Evolutionary conservation across 306 rosid species (phyloP), one percentile per base, ranked within the genome.

Genomic region (Glycine tomentella): DNA sequence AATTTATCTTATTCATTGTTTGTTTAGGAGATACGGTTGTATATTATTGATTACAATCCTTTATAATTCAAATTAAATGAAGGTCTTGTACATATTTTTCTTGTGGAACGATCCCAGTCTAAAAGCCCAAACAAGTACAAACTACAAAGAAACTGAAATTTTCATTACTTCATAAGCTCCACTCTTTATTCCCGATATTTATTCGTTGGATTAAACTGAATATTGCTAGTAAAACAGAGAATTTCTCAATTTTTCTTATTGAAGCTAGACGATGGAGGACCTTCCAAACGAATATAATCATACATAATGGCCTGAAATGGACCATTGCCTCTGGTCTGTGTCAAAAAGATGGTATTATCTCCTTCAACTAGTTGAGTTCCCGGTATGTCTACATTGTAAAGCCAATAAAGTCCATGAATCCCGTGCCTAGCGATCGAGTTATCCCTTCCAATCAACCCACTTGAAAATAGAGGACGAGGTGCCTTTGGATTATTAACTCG

Each of bases 351-450:
- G 33, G 85, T 83, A 51, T 93, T 95, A 8, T 91, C 93, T 82
- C 98, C 98, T 88, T 77, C 87, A 49, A 89, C 87, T 11, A 93
- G 88, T 68, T 72, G 87, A 65, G 81, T 46, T 13, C 86, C 84
- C 0, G 77, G 20, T 65, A 95, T 69, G 20, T 78, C 85, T n/a
- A 88, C 93, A 67, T 50, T 87, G 86, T 42, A 93, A 48, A 89
- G 84, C 98, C 98, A 88, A 53, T 91, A 84, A 34, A 95, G 93
- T 4, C 99, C 99, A 73, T 95, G 98, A 74, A 90, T 91, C 74
- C 99, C 99, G 72, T 95, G 99, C 69, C 99, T 90, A 2, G 99
- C 99, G 1, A 95, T 87, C 20, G 99, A 91, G 69, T 95, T 95
- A 80, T 95, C 99, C 69, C 66, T 91, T 76, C 99, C 99, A 64